phyloP scores from a whole-genome alignment of 495 filamentous ascomycete genomes.

The Aspergillus heteromorphus region DNA sequence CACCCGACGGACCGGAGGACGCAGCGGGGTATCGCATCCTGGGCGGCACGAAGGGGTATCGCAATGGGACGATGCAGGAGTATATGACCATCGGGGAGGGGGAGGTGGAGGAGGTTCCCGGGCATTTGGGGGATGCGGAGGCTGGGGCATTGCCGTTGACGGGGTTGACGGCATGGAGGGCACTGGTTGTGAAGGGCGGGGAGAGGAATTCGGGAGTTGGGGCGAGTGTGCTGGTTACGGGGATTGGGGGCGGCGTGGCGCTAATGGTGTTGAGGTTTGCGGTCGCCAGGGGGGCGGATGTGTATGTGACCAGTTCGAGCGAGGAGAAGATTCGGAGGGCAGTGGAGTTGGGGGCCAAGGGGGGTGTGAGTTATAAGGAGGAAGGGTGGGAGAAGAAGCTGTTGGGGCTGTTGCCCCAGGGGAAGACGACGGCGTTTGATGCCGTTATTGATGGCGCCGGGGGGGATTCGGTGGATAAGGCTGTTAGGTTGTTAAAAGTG shows the following conservation, averaged over 20 bases:
- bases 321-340: slow-evolving; percentile 62
- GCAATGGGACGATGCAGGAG: slow-evolving; percentile 67
- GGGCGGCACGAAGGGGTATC: slow-evolving; percentile 59
- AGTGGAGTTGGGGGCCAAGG: slow-evolving; percentile 58
- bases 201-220: slow-evolving; percentile 50
- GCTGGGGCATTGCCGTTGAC: slow-evolving; percentile 77
- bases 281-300: slow-evolving; percentile 56
- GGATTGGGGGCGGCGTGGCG: slow-evolving; percentile 78
- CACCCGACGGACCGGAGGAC: slow-evolving; percentile 67
- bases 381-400: slow-evolving; percentile 66
- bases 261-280: slow-evolving; percentile 66
- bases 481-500: slow-evolving; percentile 52
- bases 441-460: slow-evolving; percentile 73
- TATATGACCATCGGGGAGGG: slow-evolving; percentile 59
- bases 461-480: slow-evolving; percentile 60
- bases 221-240: slow-evolving; percentile 65
- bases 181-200: slow-evolving; percentile 65
- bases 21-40: slow-evolving; percentile 58
- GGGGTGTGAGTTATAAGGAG: slow-evolving; percentile 63
- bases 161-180: slow-evolving; percentile 84
- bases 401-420: slow-evolving; percentile 45
- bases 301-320: slow-evolving; percentile 64
- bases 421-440: slow-evolving; percentile 57
- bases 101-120: slow-evolving; percentile 71
- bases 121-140: slow-evolving; percentile 63